phyloP scores from a whole-genome alignment of 805 yeast species.

The Cyberlindnera maritima region DNA sequence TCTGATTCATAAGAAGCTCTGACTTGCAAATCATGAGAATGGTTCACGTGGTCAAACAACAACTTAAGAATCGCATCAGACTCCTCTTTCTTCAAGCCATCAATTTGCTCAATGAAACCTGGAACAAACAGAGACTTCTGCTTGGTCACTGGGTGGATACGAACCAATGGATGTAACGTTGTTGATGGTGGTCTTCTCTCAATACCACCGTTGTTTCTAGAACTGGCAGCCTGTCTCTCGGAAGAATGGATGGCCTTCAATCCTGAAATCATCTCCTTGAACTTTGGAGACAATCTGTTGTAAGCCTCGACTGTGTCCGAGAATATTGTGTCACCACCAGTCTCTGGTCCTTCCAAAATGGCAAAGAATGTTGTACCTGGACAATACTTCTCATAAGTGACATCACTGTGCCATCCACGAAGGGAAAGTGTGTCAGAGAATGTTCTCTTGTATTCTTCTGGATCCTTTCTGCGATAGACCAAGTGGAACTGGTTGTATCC shows the following conservation, averaged over 20 bases:
- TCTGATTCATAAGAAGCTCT: slow-evolving; percentile 71
- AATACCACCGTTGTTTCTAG: slow-evolving; percentile 55
- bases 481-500: slow-evolving; percentile 59
- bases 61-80: slow-evolving; percentile 57
- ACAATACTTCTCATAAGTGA: slow-evolving; percentile 69
- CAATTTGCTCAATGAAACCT: slow-evolving; percentile 62
- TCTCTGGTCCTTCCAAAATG: slow-evolving; percentile 55
- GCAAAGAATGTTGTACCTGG: slow-evolving; percentile 69
- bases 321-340: slow-evolving; percentile 80
- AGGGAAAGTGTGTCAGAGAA: slow-evolving; percentile 19
- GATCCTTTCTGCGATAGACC: slow-evolving; percentile 48
- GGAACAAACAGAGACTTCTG: slow-evolving; percentile 58
- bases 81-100: slow-evolving; percentile 73
- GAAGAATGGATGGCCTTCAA: slow-evolving; percentile 71
- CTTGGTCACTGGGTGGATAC: slow-evolving; percentile 70
- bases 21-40: slow-evolving; percentile 59
- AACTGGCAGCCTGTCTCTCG: slow-evolving; percentile 61
- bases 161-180: slow-evolving; percentile 61
- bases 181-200: slow-evolving; percentile 64
- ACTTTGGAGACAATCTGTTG: slow-evolving; percentile 63
- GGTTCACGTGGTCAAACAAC: slow-evolving; percentile 50
- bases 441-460: slow-evolving; percentile 26
- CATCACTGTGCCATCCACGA: slow-evolving; percentile 67
- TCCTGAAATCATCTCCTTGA: slow-evolving; percentile 56
- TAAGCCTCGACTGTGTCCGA: slow-evolving; percentile 72